Evolutionary conservation across 2,329 filamentous ascomycete genomes (phyloP).

Genomic region (Colletotrichum tropicale): DNA sequence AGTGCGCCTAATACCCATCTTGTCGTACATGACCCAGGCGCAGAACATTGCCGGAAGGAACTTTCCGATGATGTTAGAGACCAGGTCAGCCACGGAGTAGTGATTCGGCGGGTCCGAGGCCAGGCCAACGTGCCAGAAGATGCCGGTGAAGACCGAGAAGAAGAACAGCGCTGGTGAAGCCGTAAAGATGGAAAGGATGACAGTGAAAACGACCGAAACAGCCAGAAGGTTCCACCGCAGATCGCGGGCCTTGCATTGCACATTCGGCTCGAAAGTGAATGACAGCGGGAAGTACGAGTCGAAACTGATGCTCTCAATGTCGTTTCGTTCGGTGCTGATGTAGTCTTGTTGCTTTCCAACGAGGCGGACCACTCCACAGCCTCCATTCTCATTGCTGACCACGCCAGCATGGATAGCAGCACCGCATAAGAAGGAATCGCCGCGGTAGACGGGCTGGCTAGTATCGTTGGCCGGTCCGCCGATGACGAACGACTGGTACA

Average conservation of each 20-base stretch:
- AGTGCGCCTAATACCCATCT: slow-evolving; percentile 76
- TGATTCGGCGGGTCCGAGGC: slow-evolving; percentile 84
- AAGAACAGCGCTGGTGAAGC: slow-evolving; percentile 82
- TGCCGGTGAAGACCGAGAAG: slow-evolving; percentile 78
- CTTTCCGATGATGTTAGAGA: slow-evolving; percentile 80
- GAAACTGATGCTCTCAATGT: slow-evolving; percentile 79
- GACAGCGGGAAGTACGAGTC: slow-evolving; percentile 89
- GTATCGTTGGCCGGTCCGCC: slow-evolving; percentile 62
- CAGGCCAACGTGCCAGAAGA: slow-evolving; percentile 90
- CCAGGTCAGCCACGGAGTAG: slow-evolving; percentile 68
- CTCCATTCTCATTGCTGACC: slow-evolving; percentile 72
- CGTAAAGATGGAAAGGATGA: slow-evolving; percentile 80
- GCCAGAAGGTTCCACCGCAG: slow-evolving; percentile 84
- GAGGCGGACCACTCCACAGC: slow-evolving; percentile 81
- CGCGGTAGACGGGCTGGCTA: slow-evolving; percentile 71
- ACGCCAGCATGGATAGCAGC: slow-evolving; percentile 85
- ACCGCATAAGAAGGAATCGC: slow-evolving; percentile 87
- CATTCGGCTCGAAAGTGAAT: slow-evolving; percentile 73
- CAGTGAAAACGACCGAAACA: slow-evolving; percentile 80
- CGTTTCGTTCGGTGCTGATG: slow-evolving; percentile 68
- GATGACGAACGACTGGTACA: slow-evolving; percentile 69
- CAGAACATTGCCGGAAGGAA: slow-evolving; percentile 88
- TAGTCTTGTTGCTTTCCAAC: slow-evolving; percentile 72
- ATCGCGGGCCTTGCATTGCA: slow-evolving; percentile 74
- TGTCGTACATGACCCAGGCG: slow-evolving; percentile 85